phyloP scores from a whole-genome alignment of 805 yeast species.

The Vanderwaltozyma polyspora region DNA sequence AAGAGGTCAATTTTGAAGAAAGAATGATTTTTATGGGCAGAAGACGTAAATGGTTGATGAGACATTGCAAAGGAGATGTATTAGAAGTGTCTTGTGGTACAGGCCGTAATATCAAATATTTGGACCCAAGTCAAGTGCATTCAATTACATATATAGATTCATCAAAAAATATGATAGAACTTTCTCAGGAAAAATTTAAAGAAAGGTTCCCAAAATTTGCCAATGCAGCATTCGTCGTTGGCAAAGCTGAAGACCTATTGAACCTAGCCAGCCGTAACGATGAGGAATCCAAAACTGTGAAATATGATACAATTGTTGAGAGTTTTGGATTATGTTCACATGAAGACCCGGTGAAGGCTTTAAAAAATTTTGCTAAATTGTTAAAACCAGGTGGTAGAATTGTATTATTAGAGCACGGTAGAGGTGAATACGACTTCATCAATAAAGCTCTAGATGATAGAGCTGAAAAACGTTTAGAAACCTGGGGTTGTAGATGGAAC shows the following conservation, averaged over 20 bases:
- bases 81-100: slow-evolving; percentile 94
- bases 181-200: slow-evolving; percentile 63
- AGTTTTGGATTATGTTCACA: slow-evolving; percentile 95
- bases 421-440: slow-evolving; percentile 68
- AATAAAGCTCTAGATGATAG: slow-evolving; percentile 73
- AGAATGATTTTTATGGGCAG: slow-evolving; percentile 36
- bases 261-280: slow-evolving; percentile 35
- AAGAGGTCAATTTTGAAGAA: slow-evolving; percentile 54
- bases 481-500: slow-evolving; percentile 98
- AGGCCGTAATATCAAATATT: slow-evolving; percentile 77
- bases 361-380: slow-evolving; percentile 58
- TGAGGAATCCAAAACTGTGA: slow-evolving; percentile 29
- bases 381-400: slow-evolving; percentile 87
- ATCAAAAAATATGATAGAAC: slow-evolving; percentile 74
- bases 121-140: slow-evolving; percentile 46
- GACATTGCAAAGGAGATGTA: slow-evolving; percentile 74
- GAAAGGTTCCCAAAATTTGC: slow-evolving; percentile 52
- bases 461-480: slow-evolving; percentile 70
- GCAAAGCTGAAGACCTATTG: slow-evolving; percentile 74
- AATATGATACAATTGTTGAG: slow-evolving; percentile 86
- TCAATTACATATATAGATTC: slow-evolving; percentile 83
- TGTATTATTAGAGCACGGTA: slow-evolving; percentile 82
- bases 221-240: slow-evolving; percentile 79
- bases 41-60: slow-evolving; percentile 71
- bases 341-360: slow-evolving; percentile 77